Evolutionary conservation across 768 basidiomycete genomes (phyloP), one percentile per base, ranked within the genome.

Genomic region (Tricholoma hemisulphureum): DNA sequence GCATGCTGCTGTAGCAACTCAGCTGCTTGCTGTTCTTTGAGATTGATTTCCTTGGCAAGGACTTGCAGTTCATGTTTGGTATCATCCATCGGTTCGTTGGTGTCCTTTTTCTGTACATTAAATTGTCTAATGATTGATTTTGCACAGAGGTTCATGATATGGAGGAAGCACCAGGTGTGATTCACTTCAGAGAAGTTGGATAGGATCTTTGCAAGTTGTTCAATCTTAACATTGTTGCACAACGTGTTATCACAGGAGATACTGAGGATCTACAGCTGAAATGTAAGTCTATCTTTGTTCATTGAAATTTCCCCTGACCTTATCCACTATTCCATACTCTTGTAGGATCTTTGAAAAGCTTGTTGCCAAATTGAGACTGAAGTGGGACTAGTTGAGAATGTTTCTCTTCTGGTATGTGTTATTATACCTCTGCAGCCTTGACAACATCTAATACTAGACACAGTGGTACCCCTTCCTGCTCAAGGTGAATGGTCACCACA

Each of bases 231-330:
- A 54, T 74, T 66, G 51, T 78, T 77, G 13, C 57, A 55, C 0
- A 64, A 58, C 4, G 73, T 71, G 56, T 77, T 77, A 57, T n/a
- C n/a, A n/a, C n/a, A n/a, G 13, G 66, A 73, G 24, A 77, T 53
- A 10, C 65, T 60, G 9, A 75, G 59, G 21, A 74, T n/a, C 59
- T 70, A 31, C 6, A 31, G 39, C 39, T 67, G 28, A 31, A 45
- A 48, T 50, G 60, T 61, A 18, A 57, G 60, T 48, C 21, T 21
- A 52, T 57, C n/a, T n/a, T 29, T 51, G 21, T 29, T 26, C 32
- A 21, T 18, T 18, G 18, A 16, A 32, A n/a, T 7, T 55, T 39
- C 23, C 13, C 59, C 65, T 58, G 4, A 71, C 73, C 69, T 74
- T 73, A 14, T 67, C 55, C 16, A 35, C 53, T 39, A 76, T 67